Base-by-base conservation (phyloP, 805 yeast species). In the Kluyveromyces lactis region DNA sequence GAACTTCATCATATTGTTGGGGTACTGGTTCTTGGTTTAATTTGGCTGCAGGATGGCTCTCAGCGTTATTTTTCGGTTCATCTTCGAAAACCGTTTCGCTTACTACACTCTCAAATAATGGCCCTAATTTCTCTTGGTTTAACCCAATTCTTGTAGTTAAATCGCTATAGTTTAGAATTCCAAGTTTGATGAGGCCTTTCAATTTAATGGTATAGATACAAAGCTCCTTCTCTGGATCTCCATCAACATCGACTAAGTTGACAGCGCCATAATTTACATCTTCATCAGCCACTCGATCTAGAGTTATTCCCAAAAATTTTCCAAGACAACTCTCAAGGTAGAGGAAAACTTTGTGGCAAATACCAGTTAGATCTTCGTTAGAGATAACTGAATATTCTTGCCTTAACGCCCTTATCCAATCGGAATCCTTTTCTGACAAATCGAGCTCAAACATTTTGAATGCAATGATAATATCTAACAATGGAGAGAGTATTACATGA, bases 381-480 rank as follows among this genome's bases (percentile, higher is more conserved):
- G 55, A 21, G 13, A 40, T 41, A 10, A 41, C 35, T 1, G 50
- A 49, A 33, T 50, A 45, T 2, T 37, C 35, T 6, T 50, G 50
- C 4, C 26, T 32, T 4, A 58, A 39, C 2, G 42, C 36, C 10
- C 36, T 31, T 18, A 32, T 47, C 58, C 62, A 56, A 15, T 43
- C 36, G 26, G 19, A 34, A n/a, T 49, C 54, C n/a, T 44, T 40
- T 19, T 47, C 48, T 4, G 60, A 54, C 26, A 55, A 26, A 16
- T 55, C 50, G 9, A 56, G 35, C 33, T 56, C 60, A 44, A 56
- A 54, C 21, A 56, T 47, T 38, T 51, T 59, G 4, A 50, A 32
- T 3, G 62, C 48, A 2, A 51, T 50, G 15, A 49, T 34, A 17
- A 47, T 45, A 41, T 59, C 64, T 10, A 53, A 41, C 3, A 53